A percentile compares a stretch with the other conserved stretches of the same genome.
phyloP scores from a whole-genome alignment of 176 grass and related monocot genomes.

The Aegilops tauschii region DNA sequence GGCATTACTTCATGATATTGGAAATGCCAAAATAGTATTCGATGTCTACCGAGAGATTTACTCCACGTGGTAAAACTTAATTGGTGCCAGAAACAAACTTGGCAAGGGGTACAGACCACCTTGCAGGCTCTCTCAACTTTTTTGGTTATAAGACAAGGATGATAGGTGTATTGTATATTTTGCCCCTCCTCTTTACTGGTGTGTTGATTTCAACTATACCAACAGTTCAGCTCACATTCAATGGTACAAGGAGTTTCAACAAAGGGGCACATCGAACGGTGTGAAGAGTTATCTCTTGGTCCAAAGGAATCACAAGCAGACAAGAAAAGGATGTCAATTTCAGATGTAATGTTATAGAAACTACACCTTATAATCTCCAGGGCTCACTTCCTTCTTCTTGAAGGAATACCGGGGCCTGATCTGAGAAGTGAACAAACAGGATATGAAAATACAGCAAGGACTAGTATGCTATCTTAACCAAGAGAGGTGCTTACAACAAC shows the following conservation, averaged over 20 bases:
- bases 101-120: neutral
- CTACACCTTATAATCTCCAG: conserved; percentile 87
- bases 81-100: neutral
- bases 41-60: neutral
- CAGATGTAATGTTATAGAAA: conserved; percentile 18
- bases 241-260: neutral
- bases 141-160: neutral
- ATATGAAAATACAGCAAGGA: conserved; percentile 26
- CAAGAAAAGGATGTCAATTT: conserved; percentile 7
- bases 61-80: conserved; percentile 5
- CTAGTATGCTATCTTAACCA: conserved; percentile 4
- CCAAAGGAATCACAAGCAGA: neutral
- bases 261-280: neutral
- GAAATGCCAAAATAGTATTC: neutral
- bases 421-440: conserved; percentile 50
- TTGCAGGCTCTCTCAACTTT: neutral
- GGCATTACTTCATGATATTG: neutral
- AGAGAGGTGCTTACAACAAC: conserved; percentile 57
- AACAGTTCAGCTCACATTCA: neutral
- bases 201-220: conserved; percentile 10
- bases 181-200: neutral
- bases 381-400: conserved; percentile 85
- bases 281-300: neutral
- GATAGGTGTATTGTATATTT: neutral
- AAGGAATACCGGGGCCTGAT: conserved; percentile 98